These are phyloP conservation scores for Collariella sp. DNA, from an alignment of 495 filamentous ascomycete genomes.

Conservation along the genomic window DNA sequence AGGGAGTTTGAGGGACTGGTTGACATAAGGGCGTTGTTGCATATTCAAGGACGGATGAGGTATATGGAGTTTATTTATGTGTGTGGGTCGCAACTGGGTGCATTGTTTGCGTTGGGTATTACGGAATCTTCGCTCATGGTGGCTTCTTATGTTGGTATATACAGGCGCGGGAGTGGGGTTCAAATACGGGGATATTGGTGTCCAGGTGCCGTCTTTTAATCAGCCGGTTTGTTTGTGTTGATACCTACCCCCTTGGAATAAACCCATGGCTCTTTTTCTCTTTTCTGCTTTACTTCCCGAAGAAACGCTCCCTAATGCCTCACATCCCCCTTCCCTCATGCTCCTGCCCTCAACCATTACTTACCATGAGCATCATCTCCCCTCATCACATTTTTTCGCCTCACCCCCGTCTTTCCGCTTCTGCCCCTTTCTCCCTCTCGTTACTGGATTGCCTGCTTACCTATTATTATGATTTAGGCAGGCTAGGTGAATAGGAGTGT, in stretches of 20 bases:
- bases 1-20: neutral
- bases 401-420: too few species aligned
- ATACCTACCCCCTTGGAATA: neutral
- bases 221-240: neutral
- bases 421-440: too few species aligned
- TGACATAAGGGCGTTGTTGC: neutral
- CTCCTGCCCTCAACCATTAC: too few species aligned
- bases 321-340: too few species aligned
- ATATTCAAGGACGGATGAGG: neutral
- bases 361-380: too few species aligned
- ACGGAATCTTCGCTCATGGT: neutral
- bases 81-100: neutral
- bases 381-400: too few species aligned
- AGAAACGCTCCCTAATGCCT: too few species aligned
- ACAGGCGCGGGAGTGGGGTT: neutral
- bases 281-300: neutral
- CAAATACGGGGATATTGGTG: neutral
- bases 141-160: neutral
- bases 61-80: neutral
- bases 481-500: too few species aligned
- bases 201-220: neutral
- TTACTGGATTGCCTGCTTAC: too few species aligned
- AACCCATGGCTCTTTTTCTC: neutral
- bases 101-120: neutral
- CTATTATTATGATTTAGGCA: too few species aligned